Evolutionary conservation across 23 red algal species (phyloP).

Genomic region (Gracilaria caudata): DNA sequence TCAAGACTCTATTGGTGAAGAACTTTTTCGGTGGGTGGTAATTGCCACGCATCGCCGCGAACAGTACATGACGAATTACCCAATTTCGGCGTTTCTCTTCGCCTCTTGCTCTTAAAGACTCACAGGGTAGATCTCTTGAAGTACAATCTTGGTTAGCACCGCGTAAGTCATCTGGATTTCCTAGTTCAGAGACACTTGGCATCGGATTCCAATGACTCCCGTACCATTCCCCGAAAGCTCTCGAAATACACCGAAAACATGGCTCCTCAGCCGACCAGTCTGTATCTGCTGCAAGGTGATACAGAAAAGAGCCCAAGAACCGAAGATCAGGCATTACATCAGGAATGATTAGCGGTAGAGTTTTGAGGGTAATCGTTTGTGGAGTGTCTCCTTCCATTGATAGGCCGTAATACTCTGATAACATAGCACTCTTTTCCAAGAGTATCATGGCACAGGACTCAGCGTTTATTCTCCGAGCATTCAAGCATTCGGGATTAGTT

Average conservation of each 20-base stretch:
- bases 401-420: slow-evolving; percentile 67
- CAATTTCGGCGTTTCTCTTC: slow-evolving; percentile 31
- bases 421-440: slow-evolving; percentile 54
- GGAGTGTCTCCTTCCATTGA: slow-evolving; percentile 14
- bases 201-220: slow-evolving; percentile 55
- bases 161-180: not conserved
- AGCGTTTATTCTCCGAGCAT: slow-evolving; percentile 30
- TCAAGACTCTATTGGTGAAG: slow-evolving; percentile 50
- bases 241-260: slow-evolving; percentile 58
- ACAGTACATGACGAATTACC: slow-evolving; percentile 64
- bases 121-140: not conserved
- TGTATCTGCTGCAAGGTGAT: slow-evolving; percentile 55
- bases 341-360: slow-evolving; percentile 46
- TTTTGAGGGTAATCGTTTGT: not conserved
- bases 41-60: slow-evolving; percentile 46
- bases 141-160: not conserved
- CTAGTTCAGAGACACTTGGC: not conserved
- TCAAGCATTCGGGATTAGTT: not conserved
- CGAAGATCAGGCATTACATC: slow-evolving; percentile 44
- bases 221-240: slow-evolving; percentile 52
- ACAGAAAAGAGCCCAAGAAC: slow-evolving; percentile 46
- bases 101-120: not conserved
- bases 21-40: slow-evolving; percentile 74
- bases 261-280: slow-evolving; percentile 61
- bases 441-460: slow-evolving; percentile 63